Percentiles rank a stretch among this genome's conserved stretches.
Evolutionary conservation across 2,329 filamentous ascomycete species (phyloP).

Genomic region (Ophiocordyceps polyrhachis-furcata): DNA sequence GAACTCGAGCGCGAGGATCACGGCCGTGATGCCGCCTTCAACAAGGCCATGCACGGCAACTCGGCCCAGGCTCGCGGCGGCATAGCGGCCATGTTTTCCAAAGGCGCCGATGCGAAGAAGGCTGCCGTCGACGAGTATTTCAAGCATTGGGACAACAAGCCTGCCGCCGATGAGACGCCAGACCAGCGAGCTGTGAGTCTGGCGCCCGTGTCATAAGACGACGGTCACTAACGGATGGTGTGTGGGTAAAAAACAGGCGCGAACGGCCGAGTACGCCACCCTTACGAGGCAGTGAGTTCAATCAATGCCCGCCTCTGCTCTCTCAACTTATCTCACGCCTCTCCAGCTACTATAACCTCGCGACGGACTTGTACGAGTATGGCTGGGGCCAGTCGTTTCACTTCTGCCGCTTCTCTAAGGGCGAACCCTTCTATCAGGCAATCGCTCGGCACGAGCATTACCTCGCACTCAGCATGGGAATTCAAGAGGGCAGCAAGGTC

Average conservation of each 20-base stretch:
- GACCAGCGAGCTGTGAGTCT: conserved; percentile 55
- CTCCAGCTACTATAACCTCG: conserved; percentile 78
- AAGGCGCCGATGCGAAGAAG: conserved; percentile 58
- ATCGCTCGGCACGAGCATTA: conserved; percentile 97
- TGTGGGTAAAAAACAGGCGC: conserved; percentile 29
- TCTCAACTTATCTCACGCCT: not conserved
- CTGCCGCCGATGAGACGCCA: conserved; percentile 59
- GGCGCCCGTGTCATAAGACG: not conserved
- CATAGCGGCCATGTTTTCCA: conserved; percentile 68
- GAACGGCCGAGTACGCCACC: conserved; percentile 78
- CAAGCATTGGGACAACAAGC: conserved; percentile 89
- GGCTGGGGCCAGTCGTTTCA: conserved; percentile 95
- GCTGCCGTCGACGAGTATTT: conserved; percentile 82
- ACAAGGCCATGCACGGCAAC: conserved; percentile 64
- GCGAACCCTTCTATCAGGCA: conserved; percentile 76
- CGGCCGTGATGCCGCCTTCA: conserved; percentile 73
- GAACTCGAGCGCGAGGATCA: conserved; percentile 68
- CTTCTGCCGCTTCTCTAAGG: conserved; percentile 81
- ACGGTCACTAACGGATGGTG: conserved; percentile 4
- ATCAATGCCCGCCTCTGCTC: not conserved
- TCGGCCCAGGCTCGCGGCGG: conserved; percentile 54
- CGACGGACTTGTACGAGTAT: conserved; percentile 92
- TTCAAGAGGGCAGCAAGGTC: conserved; percentile 74
- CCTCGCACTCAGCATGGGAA: conserved; percentile 72
- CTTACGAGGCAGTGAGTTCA: conserved; percentile 71